Percentiles rank a stretch among this genome's conserved stretches.
Conservation (phyloP, 2,329 filamentous ascomycete genomes). For the Cercospora janseana region DNA sequence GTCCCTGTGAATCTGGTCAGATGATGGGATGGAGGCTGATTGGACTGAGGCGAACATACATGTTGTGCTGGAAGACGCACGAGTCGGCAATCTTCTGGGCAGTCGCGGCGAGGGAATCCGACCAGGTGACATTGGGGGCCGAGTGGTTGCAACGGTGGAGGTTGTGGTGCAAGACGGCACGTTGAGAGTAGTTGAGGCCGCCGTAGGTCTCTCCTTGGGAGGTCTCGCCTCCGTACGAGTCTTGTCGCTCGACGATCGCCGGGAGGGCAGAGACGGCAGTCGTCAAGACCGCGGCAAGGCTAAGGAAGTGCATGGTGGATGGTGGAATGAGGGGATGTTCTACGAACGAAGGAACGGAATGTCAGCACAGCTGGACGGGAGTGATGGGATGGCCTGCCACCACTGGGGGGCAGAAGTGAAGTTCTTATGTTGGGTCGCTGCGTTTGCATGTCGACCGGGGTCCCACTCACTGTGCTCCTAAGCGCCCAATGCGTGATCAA, state of each 20-base stretch:
- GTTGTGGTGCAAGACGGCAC: slow-evolving; percentile 21
- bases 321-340: not conserved
- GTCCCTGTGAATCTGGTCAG: not conserved
- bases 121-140: slow-evolving; percentile 60
- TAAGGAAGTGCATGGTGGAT: slow-evolving; percentile 10
- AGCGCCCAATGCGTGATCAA: no score
- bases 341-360: not conserved
- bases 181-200: slow-evolving; percentile 8
- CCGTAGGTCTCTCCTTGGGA: no score
- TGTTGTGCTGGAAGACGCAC: slow-evolving; percentile 72
- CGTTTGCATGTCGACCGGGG: no score
- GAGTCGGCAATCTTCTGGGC: slow-evolving; percentile 61
- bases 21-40: not conserved
- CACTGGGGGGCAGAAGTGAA: no score
- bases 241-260: not conserved
- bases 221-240: slow-evolving; percentile 1
- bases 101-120: slow-evolving; percentile 60
- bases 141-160: slow-evolving; percentile 22
- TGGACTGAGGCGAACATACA: slow-evolving; percentile 53
- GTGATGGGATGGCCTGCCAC: no score
- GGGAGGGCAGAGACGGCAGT: slow-evolving; percentile 7
- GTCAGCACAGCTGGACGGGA: no score
- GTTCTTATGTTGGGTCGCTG: no score
- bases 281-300: slow-evolving; percentile 4
- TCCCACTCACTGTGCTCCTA: no score